phyloP scores from a whole-genome alignment of 345 rosid species.

The Moringa oleifera region DNA sequence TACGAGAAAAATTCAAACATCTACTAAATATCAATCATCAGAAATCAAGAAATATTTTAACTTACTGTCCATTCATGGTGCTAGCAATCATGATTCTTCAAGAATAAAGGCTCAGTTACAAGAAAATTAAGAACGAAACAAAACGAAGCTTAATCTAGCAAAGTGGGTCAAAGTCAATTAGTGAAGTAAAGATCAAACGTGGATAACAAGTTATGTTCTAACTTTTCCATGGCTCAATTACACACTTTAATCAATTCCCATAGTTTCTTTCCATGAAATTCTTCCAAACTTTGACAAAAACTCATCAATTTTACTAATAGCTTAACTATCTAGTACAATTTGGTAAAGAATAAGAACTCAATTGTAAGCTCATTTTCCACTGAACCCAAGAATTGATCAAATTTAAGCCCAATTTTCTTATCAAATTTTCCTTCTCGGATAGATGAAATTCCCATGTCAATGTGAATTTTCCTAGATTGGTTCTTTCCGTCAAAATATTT shows the following conservation, averaged over 20 bases:
- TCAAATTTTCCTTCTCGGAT: too few relatives aligned
- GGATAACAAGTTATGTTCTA: conserved; percentile 17
- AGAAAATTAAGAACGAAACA: conserved; percentile 8
- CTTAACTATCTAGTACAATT: too few relatives aligned
- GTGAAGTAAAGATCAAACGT: conserved; percentile 15
- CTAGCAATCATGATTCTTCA: neutral
- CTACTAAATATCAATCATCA: neutral
- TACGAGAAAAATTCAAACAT: conserved; percentile 5
- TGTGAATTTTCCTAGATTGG: too few relatives aligned
- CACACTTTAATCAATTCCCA: conserved; percentile 30
- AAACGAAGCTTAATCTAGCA: neutral
- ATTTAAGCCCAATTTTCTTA: too few relatives aligned
- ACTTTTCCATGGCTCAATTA: conserved; percentile 31
- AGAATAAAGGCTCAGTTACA: conserved; percentile 6
- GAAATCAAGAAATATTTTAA: neutral
- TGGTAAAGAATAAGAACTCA: too few relatives aligned
- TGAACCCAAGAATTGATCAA: too few relatives aligned
- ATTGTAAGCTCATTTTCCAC: too few relatives aligned
- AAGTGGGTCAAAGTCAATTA: conserved; percentile 14
- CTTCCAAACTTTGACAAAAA: neutral
- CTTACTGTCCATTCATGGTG: neutral
- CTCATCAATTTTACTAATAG: too few relatives aligned
- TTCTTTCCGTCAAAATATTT: too few relatives aligned
- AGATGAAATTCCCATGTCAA: too few relatives aligned
- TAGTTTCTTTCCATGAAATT: neutral